Evolutionary conservation across 2,329 filamentous ascomycete genomes (phyloP).

Genomic region (Alternaria triticina): DNA sequence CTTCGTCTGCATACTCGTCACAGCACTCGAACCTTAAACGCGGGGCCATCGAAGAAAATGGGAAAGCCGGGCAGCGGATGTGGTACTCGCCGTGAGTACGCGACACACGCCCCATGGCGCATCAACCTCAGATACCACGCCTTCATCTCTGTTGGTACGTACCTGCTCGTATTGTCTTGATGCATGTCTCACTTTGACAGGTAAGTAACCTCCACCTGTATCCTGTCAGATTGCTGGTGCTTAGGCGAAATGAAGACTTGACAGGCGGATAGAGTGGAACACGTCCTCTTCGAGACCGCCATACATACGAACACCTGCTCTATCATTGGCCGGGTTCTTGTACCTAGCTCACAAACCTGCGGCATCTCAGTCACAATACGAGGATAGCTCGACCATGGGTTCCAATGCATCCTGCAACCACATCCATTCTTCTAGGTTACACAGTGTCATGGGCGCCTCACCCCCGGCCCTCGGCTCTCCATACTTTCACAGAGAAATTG

Average conservation of each 20-base stretch:
- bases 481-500: neutral
- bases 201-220: neutral
- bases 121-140: neutral
- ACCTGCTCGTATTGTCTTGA: conserved; percentile 2
- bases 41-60: neutral
- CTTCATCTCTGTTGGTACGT: neutral
- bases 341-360: conserved; percentile 14
- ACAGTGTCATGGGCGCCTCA: conserved; percentile 5
- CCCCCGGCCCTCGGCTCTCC: conserved; percentile 8
- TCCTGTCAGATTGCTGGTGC: conserved; percentile 8
- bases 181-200: conserved; percentile 11
- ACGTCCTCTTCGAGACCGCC: conserved; percentile 13
- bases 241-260: conserved; percentile 8
- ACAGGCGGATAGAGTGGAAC: conserved; percentile 13
- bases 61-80: neutral
- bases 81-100: neutral
- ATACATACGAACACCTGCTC: conserved; percentile 17
- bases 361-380: conserved; percentile 16
- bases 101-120: neutral
- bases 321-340: conserved; percentile 5
- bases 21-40: conserved; percentile 4
- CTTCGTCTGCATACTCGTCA: conserved; percentile 9
- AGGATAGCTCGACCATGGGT: neutral
- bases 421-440: conserved; percentile 7
- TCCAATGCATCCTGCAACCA: conserved; percentile 9